A percentile compares a stretch with the other conserved stretches of the same genome.
phyloP scores from a whole-genome alignment of 495 filamentous ascomycete species.

The Annulohypoxylon nitens region DNA sequence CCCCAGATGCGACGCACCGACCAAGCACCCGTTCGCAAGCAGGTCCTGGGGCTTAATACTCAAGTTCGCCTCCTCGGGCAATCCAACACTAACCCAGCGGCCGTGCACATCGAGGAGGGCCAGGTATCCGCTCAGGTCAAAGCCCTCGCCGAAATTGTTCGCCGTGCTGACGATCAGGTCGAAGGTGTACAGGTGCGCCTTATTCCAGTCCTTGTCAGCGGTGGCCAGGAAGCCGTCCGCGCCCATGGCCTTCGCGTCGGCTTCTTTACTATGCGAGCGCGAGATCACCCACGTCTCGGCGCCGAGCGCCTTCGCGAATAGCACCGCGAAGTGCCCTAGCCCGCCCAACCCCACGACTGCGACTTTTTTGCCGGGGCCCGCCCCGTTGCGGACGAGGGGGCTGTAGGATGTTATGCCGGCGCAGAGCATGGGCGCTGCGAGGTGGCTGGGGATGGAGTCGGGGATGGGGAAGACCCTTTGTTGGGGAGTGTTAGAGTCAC shows the following conservation, averaged over 20 bases:
- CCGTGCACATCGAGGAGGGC: slow-evolving; percentile 86
- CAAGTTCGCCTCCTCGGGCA: slow-evolving; percentile 84
- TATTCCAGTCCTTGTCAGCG: slow-evolving; percentile 74
- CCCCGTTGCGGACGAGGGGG: slow-evolving; percentile 80
- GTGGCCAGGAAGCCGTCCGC: slow-evolving; percentile 82
- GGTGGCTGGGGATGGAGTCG: slow-evolving; percentile 71
- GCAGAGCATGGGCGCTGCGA: slow-evolving; percentile 87
- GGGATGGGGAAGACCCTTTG: slow-evolving; percentile 80
- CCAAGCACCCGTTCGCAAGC: slow-evolving; percentile 79
- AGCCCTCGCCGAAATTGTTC: slow-evolving; percentile 62
- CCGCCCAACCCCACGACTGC: slow-evolving; percentile 80
- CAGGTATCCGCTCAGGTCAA: slow-evolving; percentile 76
- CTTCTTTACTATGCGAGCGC: slow-evolving; percentile 75
- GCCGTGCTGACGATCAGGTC: slow-evolving; percentile 73
- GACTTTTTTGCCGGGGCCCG: slow-evolving; percentile 83
- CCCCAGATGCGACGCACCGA: slow-evolving; percentile 86
- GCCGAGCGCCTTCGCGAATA: slow-evolving; percentile 79
- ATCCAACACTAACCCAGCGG: slow-evolving; percentile 82
- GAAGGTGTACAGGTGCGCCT: slow-evolving; percentile 65
- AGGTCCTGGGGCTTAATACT: slow-evolving; percentile 82
- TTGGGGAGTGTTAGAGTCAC: not conserved
- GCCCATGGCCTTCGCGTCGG: slow-evolving; percentile 74
- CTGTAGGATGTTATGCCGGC: slow-evolving; percentile 86
- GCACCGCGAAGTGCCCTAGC: slow-evolving; percentile 77
- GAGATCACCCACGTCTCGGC: slow-evolving; percentile 80